phyloP scores from a whole-genome alignment of 1,139 yeast genomes.

The Pichia sp. region DNA sequence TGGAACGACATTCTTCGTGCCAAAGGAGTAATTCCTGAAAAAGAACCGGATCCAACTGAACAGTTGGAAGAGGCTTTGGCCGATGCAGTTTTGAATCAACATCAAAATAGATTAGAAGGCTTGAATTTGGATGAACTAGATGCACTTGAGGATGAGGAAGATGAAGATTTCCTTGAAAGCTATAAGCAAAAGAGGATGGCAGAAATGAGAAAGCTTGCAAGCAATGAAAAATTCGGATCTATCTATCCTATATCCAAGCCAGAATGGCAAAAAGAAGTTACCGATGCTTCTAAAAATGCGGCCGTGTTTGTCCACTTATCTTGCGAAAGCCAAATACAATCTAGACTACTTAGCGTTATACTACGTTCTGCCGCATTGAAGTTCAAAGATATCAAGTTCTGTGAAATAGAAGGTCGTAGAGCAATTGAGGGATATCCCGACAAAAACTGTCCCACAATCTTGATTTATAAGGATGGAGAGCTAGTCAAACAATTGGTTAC shows the following conservation, averaged over 20 bases:
- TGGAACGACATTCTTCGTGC: slow-evolving; percentile 94
- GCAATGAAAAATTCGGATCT: slow-evolving; percentile 66
- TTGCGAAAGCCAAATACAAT: slow-evolving; percentile 64
- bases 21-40: slow-evolving; percentile 89
- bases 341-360: slow-evolving; percentile 60
- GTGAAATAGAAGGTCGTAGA: slow-evolving; percentile 82
- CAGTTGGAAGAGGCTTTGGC: slow-evolving; percentile 84
- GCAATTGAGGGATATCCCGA: slow-evolving; percentile 93
- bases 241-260: slow-evolving; percentile 78
- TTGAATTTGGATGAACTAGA: slow-evolving; percentile 76
- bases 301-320: slow-evolving; percentile 79
- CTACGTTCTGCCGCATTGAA: slow-evolving; percentile 49
- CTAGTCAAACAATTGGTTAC: slow-evolving; percentile 79
- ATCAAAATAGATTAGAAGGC: slow-evolving; percentile 68
- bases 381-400: slow-evolving; percentile 80
- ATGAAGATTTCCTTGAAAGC: slow-evolving; percentile 34
- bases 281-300: slow-evolving; percentile 59
- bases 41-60: slow-evolving; percentile 83
- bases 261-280: slow-evolving; percentile 81
- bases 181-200: slow-evolving; percentile 74
- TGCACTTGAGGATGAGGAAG: slow-evolving; percentile 40
- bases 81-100: slow-evolving; percentile 73
- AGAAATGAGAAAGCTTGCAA: slow-evolving; percentile 60
- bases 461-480: slow-evolving; percentile 71
- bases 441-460: slow-evolving; percentile 81